Evolutionary conservation across 192 early-diverging fungal genomes (phyloP).

Genomic region (Obelidium mucronatum): DNA sequence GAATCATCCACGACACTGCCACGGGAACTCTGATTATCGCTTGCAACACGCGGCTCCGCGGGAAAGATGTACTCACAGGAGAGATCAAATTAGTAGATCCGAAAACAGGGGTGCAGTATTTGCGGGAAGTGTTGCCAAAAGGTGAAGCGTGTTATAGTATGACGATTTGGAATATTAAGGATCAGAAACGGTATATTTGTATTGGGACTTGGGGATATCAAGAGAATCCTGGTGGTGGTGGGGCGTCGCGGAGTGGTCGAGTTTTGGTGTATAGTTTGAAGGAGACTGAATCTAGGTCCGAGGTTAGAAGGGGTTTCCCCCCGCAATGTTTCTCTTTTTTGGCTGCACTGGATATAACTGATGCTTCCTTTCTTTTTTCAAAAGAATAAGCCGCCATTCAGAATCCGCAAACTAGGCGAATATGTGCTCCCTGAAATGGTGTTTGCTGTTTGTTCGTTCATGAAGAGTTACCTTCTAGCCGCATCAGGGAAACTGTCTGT

Average conservation of each 20-base stretch:
- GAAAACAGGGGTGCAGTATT: slow-evolving; percentile 35
- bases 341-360: neutral
- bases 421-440: slow-evolving; percentile 37
- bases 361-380: slow-evolving; percentile 1
- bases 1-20: slow-evolving; percentile 44
- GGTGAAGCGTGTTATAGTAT: slow-evolving; percentile 43
- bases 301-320: too few species aligned
- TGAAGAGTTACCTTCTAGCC: slow-evolving; percentile 55
- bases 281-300: too few species aligned
- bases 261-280: slow-evolving; percentile 60
- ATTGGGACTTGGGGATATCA: slow-evolving; percentile 49
- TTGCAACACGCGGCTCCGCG: slow-evolving; percentile 12
- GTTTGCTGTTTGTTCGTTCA: slow-evolving; percentile 44
- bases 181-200: slow-evolving; percentile 54
- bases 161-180: slow-evolving; percentile 57
- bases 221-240: neutral
- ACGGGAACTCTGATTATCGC: slow-evolving; percentile 43
- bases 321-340: neutral
- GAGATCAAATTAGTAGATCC: slow-evolving; percentile 47
- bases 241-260: slow-evolving; percentile 40
- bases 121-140: slow-evolving; percentile 27
- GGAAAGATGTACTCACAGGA: slow-evolving; percentile 2
- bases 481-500: slow-evolving; percentile 45
- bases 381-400: slow-evolving; percentile 29
- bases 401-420: slow-evolving; percentile 52